A percentile compares a stretch with the other conserved stretches of the same genome.
Evolutionary conservation across 805 yeast species (phyloP).

Genomic region (Metschnikowia sp.): DNA sequence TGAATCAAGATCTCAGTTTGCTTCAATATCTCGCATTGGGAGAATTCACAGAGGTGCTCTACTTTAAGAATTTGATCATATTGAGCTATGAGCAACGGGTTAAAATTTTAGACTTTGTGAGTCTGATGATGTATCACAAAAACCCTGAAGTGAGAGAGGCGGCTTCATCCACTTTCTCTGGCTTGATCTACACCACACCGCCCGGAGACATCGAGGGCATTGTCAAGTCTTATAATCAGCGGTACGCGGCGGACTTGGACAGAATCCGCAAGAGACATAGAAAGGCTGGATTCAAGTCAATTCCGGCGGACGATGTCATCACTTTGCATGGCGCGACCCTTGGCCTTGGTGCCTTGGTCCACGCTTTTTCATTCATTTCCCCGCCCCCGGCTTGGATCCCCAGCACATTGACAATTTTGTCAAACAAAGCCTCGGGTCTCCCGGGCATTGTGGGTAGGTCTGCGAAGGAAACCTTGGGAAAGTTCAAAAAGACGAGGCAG

Average conservation of each 20-base stretch:
- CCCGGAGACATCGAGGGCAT: slow-evolving; percentile 43
- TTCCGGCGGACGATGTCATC: slow-evolving; percentile 40
- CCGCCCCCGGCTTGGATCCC: slow-evolving; percentile 96
- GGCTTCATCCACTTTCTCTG: slow-evolving; percentile 73
- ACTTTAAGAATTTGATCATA: slow-evolving; percentile 61
- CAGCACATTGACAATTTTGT: slow-evolving; percentile 59
- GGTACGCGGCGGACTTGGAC: slow-evolving; percentile 29
- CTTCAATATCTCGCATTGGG: slow-evolving; percentile 62
- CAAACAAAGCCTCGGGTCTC: slow-evolving; percentile 66
- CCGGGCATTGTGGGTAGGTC: slow-evolving; percentile 79
- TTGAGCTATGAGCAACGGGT: slow-evolving; percentile 47
- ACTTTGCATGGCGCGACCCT: slow-evolving; percentile 79
- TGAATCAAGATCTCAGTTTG: slow-evolving; percentile 26
- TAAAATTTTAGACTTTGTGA: slow-evolving; percentile 49
- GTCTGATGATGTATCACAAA: slow-evolving; percentile 52
- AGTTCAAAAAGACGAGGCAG: slow-evolving; percentile 85
- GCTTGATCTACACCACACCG: slow-evolving; percentile 66
- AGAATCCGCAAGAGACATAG: slow-evolving; percentile 43
- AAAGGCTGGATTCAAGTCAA: slow-evolving; percentile 33
- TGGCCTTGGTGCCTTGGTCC: slow-evolving; percentile 83
- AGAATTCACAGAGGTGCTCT: slow-evolving; percentile 68
- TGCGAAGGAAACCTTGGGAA: slow-evolving; percentile 76
- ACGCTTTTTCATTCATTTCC: slow-evolving; percentile 84
- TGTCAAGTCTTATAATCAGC: slow-evolving; percentile 37
- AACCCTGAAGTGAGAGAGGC: slow-evolving; percentile 73